These are phyloP conservation scores for Triangularia verruculosa DNA, from an alignment of 2,329 filamentous ascomycete species.

Conservation along the genomic window DNA sequence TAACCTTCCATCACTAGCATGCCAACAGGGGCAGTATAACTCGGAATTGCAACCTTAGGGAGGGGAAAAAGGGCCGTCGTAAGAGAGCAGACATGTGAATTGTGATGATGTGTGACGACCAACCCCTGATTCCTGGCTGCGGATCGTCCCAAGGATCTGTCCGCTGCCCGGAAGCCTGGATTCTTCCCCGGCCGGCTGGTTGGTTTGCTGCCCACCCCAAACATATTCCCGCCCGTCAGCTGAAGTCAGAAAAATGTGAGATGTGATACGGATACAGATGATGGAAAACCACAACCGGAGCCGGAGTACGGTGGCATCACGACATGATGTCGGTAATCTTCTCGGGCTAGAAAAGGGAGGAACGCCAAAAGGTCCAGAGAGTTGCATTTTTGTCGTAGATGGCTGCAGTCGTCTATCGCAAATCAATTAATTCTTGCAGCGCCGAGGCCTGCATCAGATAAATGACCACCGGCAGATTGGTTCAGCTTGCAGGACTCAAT, in stretches of 20 bases:
- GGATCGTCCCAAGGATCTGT: not conserved
- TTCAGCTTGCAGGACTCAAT: not conserved
- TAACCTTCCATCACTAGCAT: not conserved
- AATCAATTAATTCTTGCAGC: not conserved
- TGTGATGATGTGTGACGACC: not conserved
- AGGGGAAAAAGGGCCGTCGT: not conserved
- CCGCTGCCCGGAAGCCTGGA: not conserved
- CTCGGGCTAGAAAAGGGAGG: not conserved
- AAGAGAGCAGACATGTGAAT: not conserved
- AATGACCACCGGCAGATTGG: not conserved
- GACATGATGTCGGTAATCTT: not conserved
- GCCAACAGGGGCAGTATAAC: not conserved
- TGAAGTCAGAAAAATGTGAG: slow-evolving; percentile 1
- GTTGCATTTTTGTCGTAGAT: not conserved
- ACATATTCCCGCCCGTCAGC: not conserved
- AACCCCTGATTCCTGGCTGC: not conserved
- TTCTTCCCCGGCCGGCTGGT: slow-evolving; percentile 2
- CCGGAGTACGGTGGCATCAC: not conserved
- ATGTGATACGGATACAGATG: not conserved
- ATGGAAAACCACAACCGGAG: not conserved
- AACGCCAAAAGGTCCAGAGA: not conserved
- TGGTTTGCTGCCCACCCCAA: not conserved
- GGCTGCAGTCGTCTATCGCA: not conserved
- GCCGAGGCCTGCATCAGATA: not conserved
- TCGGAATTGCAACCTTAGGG: not conserved